These are phyloP conservation scores for Meripilus lineatus DNA, from an alignment of 1,284 basidiomycete genomes.

Conservation along the genomic window DNA sequence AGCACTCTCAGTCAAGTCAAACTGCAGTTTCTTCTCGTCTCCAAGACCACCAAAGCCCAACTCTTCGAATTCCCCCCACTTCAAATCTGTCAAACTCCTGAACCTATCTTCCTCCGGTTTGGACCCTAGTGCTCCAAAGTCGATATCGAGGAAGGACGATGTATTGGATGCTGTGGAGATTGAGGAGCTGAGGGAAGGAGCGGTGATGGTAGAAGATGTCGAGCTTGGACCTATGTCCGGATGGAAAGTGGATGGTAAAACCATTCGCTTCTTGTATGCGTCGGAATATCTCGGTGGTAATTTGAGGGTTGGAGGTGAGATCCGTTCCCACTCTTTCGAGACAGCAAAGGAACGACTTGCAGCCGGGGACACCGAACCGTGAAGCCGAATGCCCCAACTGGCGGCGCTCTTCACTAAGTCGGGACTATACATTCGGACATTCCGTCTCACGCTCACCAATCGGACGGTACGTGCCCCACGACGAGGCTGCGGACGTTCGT, in stretches of 20 bases:
- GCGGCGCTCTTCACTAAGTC: slow-evolving; percentile 75
- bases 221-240: slow-evolving; percentile 39
- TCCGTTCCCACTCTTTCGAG: slow-evolving; percentile 72
- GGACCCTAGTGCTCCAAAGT: slow-evolving; percentile 26
- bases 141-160: slow-evolving; percentile 28
- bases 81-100: slow-evolving; percentile 74
- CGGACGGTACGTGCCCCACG: slow-evolving; percentile 70
- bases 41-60: slow-evolving; percentile 65
- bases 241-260: slow-evolving; percentile 52
- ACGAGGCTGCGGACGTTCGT: slow-evolving; percentile 51
- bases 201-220: slow-evolving; percentile 18
- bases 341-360: slow-evolving; percentile 39
- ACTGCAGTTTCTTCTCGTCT: slow-evolving; percentile 70
- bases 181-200: slow-evolving; percentile 25
- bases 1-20: slow-evolving; percentile 84
- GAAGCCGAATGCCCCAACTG: slow-evolving; percentile 54
- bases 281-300: slow-evolving; percentile 60
- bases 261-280: slow-evolving; percentile 66
- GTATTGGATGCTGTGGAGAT: slow-evolving; percentile 27
- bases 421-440: slow-evolving; percentile 77
- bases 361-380: slow-evolving; percentile 19
- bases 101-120: slow-evolving; percentile 60
- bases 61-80: slow-evolving; percentile 85
- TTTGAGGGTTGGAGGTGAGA: slow-evolving; percentile 55
- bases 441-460: slow-evolving; percentile 68